Evolutionary conservation across 2,329 filamentous ascomycete genomes (phyloP), one percentile per base, ranked within the genome.

Genomic region (Diaporthe nobilis): DNA sequence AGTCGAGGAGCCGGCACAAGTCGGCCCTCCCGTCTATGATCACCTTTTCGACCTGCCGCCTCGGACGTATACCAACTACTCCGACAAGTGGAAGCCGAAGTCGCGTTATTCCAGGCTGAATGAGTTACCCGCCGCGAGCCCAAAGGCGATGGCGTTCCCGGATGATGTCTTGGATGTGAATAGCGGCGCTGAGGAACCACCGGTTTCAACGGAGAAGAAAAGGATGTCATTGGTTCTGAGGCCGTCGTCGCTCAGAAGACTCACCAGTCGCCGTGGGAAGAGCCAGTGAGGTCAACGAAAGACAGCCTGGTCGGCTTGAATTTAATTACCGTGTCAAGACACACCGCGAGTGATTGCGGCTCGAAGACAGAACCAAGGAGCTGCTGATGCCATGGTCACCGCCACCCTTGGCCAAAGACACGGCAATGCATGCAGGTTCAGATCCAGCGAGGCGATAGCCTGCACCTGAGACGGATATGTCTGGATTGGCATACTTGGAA

Each of bases 41-140:
- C 28, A 72, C 28, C 42, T 49, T 6, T 71, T 71, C 51, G 58
- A 58, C 17, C 51, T 74, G 8, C 65, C 72, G 15, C 67, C 75
- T 3, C 67, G 42, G 49, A 53, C 75, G 0, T 63, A 37, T 17
- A 74, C 34, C 37, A 63, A 47, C 17, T 70, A 73, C 20, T 71
- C 71, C 1, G 55, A 63, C 2, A 49, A 44, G 4, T 71, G 68
- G 53, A 60, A 70, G 37, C 51, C 60, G 4, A 72, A 70, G 68
- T 77, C 75, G 28, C 67, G 75, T 6, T 77, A 72, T 25, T 70
- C 75, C 9, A 47, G 72, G 61, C 53, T 77, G 2, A 77, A 77
- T 12, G 68, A 77, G 49, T 28, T 77, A 10, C 75, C 75, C 0
- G 73, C n/a, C 1, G 68, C 61, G 8, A 75, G 60, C 17, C 73